phyloP scores from a whole-genome alignment of 805 yeast genomes.

The Groenewaldozyma salmanticensis region DNA sequence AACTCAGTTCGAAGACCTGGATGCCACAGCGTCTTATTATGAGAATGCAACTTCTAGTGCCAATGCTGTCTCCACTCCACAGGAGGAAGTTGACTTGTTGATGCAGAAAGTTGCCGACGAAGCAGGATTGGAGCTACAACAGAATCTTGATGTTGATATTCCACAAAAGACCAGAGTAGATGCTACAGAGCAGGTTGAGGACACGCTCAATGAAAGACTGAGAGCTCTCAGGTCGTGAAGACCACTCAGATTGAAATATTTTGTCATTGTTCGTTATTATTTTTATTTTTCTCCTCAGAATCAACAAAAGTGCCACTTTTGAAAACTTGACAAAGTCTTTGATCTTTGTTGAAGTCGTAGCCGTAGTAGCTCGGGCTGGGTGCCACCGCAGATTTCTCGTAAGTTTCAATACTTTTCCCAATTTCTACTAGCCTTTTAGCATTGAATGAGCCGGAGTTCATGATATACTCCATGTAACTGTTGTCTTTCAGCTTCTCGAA shows the following conservation, averaged over 20 bases:
- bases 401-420: not conserved
- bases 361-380: not conserved
- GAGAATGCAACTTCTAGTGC: constrained; percentile 84
- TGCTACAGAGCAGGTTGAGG: constrained; percentile 62
- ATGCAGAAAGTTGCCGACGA: constrained; percentile 94
- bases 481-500: constrained; percentile 7
- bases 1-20: constrained; percentile 89
- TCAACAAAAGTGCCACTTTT: not conserved
- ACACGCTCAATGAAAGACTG: constrained; percentile 74
- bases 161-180: constrained; percentile 46
- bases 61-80: constrained; percentile 84
- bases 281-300: too few species aligned
- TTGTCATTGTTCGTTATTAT: too few species aligned
- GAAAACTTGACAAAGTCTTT: not conserved
- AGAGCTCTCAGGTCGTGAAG: constrained; percentile 59
- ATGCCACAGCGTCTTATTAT: constrained; percentile 86
- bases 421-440: not conserved
- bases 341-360: not conserved
- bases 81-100: constrained; percentile 85
- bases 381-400: not conserved
- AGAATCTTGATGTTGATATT: constrained; percentile 48
- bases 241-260: not conserved
- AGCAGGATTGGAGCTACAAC: constrained; percentile 89
- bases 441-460: not conserved
- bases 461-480: not conserved